phyloP scores from a whole-genome alignment of 1,139 yeast genomes.

The Protomyces macrosporus region DNA sequence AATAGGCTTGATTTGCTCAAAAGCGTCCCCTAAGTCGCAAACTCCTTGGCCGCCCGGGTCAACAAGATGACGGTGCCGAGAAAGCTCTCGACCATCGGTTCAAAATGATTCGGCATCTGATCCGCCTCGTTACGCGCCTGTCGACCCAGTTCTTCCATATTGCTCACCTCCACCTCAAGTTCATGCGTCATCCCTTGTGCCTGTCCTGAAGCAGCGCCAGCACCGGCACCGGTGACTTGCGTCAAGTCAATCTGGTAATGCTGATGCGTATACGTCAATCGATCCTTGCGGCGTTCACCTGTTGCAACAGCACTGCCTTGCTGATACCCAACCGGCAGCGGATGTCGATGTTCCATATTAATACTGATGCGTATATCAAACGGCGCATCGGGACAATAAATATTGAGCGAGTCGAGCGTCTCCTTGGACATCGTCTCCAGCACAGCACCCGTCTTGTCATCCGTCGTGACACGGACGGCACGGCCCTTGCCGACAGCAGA shows the following conservation, averaged over 20 bases:
- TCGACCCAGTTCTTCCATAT: slow-evolving; percentile 12
- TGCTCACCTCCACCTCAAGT: slow-evolving; percentile 24
- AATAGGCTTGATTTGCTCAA: neutral
- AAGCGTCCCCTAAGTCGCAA: neutral
- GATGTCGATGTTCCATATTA: slow-evolving; percentile 29
- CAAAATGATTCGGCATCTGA: slow-evolving; percentile 18
- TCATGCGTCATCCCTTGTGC: slow-evolving; percentile 1
- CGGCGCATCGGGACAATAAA: slow-evolving; percentile 29
- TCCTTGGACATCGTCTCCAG: slow-evolving; percentile 28
- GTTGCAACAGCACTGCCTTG: slow-evolving; percentile 1
- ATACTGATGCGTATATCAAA: slow-evolving; percentile 31
- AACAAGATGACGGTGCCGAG: slow-evolving; percentile 12
- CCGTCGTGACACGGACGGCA: slow-evolving; percentile 27
- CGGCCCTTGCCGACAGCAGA: neutral
- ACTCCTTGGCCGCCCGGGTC: neutral
- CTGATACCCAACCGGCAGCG: neutral
- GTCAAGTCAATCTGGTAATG: slow-evolving; percentile 28
- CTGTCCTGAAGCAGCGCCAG: neutral
- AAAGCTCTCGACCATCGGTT: slow-evolving; percentile 7
- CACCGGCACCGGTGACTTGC: slow-evolving; percentile 14
- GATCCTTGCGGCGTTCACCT: slow-evolving; percentile 28
- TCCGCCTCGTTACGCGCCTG: slow-evolving; percentile 20
- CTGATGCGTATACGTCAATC: slow-evolving; percentile 26
- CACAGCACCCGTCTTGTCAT: slow-evolving; percentile 24
- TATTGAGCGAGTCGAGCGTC: slow-evolving; percentile 28